Conservation (phyloP, 148 eudicot species). For the Diospyros kaki region DNA sequence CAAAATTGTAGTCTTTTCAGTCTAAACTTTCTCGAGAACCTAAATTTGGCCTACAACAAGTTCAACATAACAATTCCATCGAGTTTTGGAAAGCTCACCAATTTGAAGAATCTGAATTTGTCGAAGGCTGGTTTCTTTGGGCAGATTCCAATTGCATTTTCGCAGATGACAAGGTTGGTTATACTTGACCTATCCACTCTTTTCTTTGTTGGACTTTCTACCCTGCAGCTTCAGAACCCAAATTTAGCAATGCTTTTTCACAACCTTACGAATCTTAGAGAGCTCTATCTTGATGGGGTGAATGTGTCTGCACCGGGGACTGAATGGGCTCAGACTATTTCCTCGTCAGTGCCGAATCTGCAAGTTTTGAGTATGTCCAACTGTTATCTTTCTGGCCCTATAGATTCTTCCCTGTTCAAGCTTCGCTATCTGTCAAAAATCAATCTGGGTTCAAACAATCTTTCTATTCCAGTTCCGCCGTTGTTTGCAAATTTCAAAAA, state of each 20-base stretch:
- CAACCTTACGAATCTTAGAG: slow-evolving; percentile 15
- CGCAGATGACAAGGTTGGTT: slow-evolving; percentile 5
- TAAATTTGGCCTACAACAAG: too few species aligned
- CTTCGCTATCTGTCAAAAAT: slow-evolving; percentile 14
- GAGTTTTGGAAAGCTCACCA: too few species aligned
- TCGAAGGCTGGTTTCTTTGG: too few species aligned
- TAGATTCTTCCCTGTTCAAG: slow-evolving; percentile 10
- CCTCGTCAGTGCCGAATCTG: slow-evolving; percentile 17
- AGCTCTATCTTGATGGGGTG: slow-evolving; percentile 20
- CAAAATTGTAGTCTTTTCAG: too few species aligned
- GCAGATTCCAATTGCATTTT: too few species aligned
- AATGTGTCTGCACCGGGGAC: slow-evolving; percentile 9
- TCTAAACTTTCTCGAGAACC: too few species aligned
- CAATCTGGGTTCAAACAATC: neutral
- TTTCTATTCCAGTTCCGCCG: slow-evolving; percentile 9
- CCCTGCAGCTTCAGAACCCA: neutral
- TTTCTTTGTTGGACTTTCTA: neutral
- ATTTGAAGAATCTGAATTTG: too few species aligned
- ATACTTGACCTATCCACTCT: slow-evolving; percentile 16
- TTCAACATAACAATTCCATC: too few species aligned
- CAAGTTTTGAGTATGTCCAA: slow-evolving; percentile 18
- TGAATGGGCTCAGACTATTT: slow-evolving; percentile 11
- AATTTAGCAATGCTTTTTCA: slow-evolving; percentile 8
- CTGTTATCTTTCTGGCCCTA: slow-evolving; percentile 18
- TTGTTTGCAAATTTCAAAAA: slow-evolving; percentile 15